Base-by-base conservation (phyloP, 164 flowering plant genomes). In the Berberis vulgaris region DNA sequence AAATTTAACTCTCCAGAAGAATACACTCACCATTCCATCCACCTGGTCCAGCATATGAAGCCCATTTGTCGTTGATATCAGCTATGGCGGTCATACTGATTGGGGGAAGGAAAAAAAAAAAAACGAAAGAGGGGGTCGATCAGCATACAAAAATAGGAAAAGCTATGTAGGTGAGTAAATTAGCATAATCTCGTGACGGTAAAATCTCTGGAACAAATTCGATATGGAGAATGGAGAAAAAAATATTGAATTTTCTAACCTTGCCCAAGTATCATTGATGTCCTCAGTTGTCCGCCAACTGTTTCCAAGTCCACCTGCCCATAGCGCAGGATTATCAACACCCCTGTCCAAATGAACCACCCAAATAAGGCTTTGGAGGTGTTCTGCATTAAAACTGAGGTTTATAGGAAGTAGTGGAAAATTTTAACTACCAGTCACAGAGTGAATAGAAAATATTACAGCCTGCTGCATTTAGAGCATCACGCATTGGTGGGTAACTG, bases 231-330 rank as follows among this genome's bases (percentile, higher is more conserved):
- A 12, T 10, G 11, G n/a, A 52, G 42, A 26, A 3, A 55, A 63
- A 54, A 52, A 26, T 26, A 26, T 26, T 26, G 26, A 26, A 26
- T 26, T 26, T 64, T 53, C 66, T 45, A 71, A 94, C 99, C 99
- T 94, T 63, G 75, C 88, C 97, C 97, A 94, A 53, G 96, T 61
- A 74, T 94, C 99, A 57, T 81, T 84, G 62, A 94, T 94, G 72
- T 94, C 99, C 44, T 81, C 86, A 44, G 99, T 94, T 59, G 99
- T 94, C 42, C 99, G 79, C 99, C 99, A 94, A 72, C 97, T 91
- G 65, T 94, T 91, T 49, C 98, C 98, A 73, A 91, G 84, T 59
- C 68, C 67, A 2, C 80, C 79, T 5, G 98, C 98, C 98, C 98
- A 91, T 50, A 87, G 72, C 47, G 98, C 96, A 46, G 98, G 98